Percentiles rank a stretch among this genome's conserved stretches.
These are phyloP conservation scores for Hortaea sp. DNA, from an alignment of 2,329 filamentous ascomycete species.

Conservation along the genomic window DNA sequence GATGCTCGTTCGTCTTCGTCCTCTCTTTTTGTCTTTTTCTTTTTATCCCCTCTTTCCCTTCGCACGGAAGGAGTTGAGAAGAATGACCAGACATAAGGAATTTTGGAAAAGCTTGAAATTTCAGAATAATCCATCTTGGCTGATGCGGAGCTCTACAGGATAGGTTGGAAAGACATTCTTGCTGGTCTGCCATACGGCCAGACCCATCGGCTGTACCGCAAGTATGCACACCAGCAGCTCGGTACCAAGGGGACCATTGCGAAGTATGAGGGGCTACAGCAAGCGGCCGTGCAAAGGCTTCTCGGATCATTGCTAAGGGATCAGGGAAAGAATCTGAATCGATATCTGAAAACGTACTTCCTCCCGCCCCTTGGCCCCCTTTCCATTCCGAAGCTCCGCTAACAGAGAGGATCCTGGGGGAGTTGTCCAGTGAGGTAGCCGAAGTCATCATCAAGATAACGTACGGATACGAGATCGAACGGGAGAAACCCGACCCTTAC, in stretches of 20 bases:
- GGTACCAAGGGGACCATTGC: constrained; percentile 32
- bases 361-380: neutral
- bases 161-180: constrained; percentile 30
- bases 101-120: too few species aligned
- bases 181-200: constrained; percentile 12
- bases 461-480: constrained; percentile 38
- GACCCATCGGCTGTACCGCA: constrained; percentile 32
- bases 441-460: constrained; percentile 35
- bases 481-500: constrained; percentile 32
- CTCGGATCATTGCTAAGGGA: constrained; percentile 32
- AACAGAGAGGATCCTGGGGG: too few species aligned
- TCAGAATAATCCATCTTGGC: too few species aligned
- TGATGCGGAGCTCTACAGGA: neutral
- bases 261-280: constrained; percentile 34
- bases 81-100: too few species aligned
- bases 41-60: too few species aligned
- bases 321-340: constrained; percentile 25
- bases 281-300: constrained; percentile 36
- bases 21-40: too few species aligned
- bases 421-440: constrained; percentile 27
- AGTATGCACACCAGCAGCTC: constrained; percentile 35
- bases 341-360: neutral
- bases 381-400: neutral
- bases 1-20: too few species aligned
- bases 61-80: too few species aligned